Percentiles rank a stretch among this genome's conserved stretches.
Evolutionary conservation across 164 flowering plant genomes (phyloP).

Genomic region (Stephania cephalantha): DNA sequence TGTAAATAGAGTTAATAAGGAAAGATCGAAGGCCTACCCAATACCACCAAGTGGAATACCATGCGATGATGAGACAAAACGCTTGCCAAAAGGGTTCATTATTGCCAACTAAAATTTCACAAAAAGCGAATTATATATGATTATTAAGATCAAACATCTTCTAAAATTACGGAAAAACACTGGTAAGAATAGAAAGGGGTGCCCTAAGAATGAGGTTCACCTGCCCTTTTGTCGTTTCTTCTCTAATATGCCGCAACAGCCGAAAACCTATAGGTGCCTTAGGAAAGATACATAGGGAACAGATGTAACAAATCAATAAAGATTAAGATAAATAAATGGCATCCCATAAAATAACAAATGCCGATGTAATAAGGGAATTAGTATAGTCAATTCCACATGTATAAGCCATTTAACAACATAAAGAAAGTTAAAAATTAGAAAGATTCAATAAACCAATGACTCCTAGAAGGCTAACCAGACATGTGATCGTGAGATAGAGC

Average conservation of each 20-base stretch:
- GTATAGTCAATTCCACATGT: no score
- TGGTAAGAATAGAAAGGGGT: background rate
- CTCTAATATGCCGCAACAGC: conserved; percentile 39
- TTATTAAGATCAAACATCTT: background rate
- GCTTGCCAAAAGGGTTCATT: conserved; percentile 52
- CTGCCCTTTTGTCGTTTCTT: conserved; percentile 51
- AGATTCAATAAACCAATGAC: background rate
- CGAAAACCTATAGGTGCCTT: conserved; percentile 79
- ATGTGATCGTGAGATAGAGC: no score
- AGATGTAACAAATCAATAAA: background rate
- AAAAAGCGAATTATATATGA: background rate
- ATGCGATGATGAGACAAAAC: conserved; percentile 43
- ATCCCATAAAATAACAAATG: background rate
- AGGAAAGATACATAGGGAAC: conserved; percentile 12
- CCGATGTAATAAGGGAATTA: background rate
- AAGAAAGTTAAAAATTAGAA: background rate
- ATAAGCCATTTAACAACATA: background rate
- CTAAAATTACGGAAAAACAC: background rate
- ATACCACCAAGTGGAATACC: conserved; percentile 86
- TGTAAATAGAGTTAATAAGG: background rate
- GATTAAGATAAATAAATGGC: background rate
- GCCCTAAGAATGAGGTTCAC: conserved; percentile 24
- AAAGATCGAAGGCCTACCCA: conserved; percentile 45
- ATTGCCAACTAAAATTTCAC: conserved; percentile 32
- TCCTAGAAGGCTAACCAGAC: no score